A percentile compares a stretch with the other conserved stretches of the same genome.
phyloP scores from a whole-genome alignment of 2,329 filamentous ascomycete species.

The Arachnomyces sp. region DNA sequence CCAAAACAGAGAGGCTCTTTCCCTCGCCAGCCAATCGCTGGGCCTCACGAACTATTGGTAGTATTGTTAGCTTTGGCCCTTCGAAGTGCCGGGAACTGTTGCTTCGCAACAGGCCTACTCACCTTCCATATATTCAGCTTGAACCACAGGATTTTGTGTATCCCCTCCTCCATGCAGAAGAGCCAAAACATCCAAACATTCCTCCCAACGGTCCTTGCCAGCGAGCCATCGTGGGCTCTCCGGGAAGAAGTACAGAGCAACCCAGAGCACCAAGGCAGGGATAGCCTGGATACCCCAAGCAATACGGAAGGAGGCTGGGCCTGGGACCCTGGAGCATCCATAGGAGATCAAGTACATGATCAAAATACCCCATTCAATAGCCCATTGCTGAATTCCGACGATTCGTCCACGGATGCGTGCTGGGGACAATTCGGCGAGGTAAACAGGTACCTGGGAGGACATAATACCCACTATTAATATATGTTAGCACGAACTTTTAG shows the following conservation, averaged over 20 bases:
- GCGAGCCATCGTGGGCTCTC: constrained; percentile 44
- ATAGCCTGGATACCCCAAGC: constrained; percentile 43
- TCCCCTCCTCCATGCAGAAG: constrained; percentile 40
- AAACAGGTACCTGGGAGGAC: constrained; percentile 31
- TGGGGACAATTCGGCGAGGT: constrained; percentile 28
- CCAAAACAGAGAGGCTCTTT: too few species aligned
- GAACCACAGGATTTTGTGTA: constrained; percentile 39
- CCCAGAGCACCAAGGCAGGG: constrained; percentile 37
- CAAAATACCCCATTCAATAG: constrained; percentile 39
- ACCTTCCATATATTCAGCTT: constrained; percentile 42
- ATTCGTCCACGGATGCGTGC: constrained; percentile 27
- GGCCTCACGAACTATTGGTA: too few species aligned
- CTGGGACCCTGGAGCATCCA: constrained; percentile 37
- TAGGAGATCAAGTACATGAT: constrained; percentile 45
- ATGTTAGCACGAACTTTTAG: too few species aligned
- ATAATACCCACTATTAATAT: constrained; percentile 23
- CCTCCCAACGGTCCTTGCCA: constrained; percentile 26
- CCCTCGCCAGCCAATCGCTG: too few species aligned
- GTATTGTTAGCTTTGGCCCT: too few species aligned
- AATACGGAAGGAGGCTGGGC: constrained; percentile 37
- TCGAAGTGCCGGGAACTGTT: too few species aligned
- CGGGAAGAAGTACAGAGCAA: constrained; percentile 41
- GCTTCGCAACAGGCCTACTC: too few species aligned
- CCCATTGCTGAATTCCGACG: constrained; percentile 27
- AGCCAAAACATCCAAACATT: constrained; percentile 39